A percentile compares a stretch with the other conserved stretches of the same genome.
Conservation (phyloP, 208 protist genomes). For the Acanthamoeba lenticulata region DNA sequence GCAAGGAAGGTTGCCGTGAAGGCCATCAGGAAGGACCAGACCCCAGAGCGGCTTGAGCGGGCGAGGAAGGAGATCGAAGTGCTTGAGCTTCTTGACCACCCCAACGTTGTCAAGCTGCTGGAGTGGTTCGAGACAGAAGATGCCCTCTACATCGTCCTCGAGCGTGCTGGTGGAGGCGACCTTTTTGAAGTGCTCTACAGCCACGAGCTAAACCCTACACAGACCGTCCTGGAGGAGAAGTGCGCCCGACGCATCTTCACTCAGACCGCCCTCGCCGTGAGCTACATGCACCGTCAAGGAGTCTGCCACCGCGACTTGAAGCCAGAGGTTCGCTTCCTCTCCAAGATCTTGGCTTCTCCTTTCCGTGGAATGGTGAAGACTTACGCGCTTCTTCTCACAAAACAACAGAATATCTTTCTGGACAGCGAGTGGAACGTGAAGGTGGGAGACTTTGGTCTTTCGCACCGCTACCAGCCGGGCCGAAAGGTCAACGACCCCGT, state of each 20-base stretch:
- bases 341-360: too few species aligned
- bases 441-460: constrained; percentile 33
- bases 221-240: not conserved
- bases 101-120: not conserved
- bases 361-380: too few species aligned
- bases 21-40: not conserved
- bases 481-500: not conserved
- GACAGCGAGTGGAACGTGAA: constrained; percentile 37
- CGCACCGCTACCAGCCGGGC: not conserved
- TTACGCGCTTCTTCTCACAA: not conserved
- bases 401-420: not conserved
- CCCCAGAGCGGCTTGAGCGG: not conserved
- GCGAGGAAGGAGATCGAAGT: not conserved
- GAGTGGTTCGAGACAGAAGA: not conserved
- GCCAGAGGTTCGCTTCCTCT: not conserved
- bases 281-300: not conserved
- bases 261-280: not conserved
- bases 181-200: constrained; percentile 31
- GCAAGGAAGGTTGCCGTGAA: constrained; percentile 20
- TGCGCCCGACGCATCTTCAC: not conserved
- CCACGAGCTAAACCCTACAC: not conserved
- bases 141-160: not conserved
- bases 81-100: not conserved
- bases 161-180: not conserved
- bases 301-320: constrained; percentile 20